These are phyloP conservation scores for Leishmania mexicana DNA, from an alignment of 208 protist genomes.

Conservation along the genomic window DNA sequence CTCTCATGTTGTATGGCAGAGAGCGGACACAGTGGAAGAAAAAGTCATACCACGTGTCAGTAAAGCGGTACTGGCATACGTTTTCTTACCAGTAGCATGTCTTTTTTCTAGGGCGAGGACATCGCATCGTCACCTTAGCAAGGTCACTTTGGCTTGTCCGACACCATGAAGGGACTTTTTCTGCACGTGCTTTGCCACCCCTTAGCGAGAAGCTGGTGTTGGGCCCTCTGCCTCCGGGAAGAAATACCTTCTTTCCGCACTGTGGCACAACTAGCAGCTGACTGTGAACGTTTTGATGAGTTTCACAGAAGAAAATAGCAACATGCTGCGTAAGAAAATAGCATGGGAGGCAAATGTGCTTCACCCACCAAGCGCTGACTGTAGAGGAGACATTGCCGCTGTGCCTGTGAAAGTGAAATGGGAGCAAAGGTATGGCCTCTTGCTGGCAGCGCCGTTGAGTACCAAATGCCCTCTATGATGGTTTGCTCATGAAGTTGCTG, in stretches of 20 bases:
- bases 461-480: neutral
- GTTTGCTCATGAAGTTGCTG: neutral
- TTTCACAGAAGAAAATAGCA: constrained; percentile 10
- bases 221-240: neutral
- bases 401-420: neutral
- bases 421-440: neutral
- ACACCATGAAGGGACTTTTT: neutral
- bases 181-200: constrained; percentile 2
- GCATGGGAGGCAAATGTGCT: neutral
- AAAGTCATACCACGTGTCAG: neutral
- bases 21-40: neutral
- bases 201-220: neutral
- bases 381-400: neutral
- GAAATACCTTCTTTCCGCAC: neutral
- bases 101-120: constrained; percentile 10
- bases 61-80: neutral
- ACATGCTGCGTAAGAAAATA: neutral
- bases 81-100: constrained; percentile 26
- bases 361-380: neutral
- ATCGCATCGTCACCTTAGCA: neutral
- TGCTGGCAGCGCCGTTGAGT: neutral
- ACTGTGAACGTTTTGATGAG: constrained; percentile 15
- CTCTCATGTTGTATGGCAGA: neutral
- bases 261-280: constrained; percentile 18
- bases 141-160: neutral